Conservation (phyloP, 768 basidiomycete species). For the Panaeolus papilionaceus region DNA sequence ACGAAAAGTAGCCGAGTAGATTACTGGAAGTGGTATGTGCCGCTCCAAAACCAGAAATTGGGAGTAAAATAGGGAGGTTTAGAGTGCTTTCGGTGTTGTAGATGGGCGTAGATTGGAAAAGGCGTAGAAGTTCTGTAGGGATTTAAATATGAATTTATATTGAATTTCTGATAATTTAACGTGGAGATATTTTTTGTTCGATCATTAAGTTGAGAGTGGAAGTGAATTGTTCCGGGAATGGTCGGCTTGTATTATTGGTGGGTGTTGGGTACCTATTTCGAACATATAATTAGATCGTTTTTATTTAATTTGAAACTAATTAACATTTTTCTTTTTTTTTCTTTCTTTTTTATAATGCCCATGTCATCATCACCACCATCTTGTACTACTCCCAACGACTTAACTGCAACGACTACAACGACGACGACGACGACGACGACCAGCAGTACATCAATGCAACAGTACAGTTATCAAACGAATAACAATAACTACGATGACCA, state of each 20-base stretch:
- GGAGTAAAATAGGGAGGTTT: neutral
- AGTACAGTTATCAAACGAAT: neutral
- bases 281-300: neutral
- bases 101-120: neutral
- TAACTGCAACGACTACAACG: neutral
- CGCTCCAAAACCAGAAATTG: constrained; percentile 34
- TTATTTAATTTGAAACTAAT: neutral
- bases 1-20: constrained; percentile 26
- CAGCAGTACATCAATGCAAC: neutral
- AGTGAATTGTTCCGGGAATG: constrained; percentile 1
- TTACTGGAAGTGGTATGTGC: constrained; percentile 33
- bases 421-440: neutral
- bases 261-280: neutral
- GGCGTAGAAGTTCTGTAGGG: too few species aligned
- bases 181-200: neutral
- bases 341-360: neutral
- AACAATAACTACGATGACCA: neutral
- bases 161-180: neutral
- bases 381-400: neutral
- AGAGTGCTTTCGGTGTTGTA: neutral
- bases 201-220: neutral
- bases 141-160: neutral
- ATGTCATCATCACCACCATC: neutral
- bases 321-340: neutral
- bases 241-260: neutral